phyloP scores from a whole-genome alignment of 2,329 filamentous ascomycete species.

The Hymenoscyphus scutula region DNA sequence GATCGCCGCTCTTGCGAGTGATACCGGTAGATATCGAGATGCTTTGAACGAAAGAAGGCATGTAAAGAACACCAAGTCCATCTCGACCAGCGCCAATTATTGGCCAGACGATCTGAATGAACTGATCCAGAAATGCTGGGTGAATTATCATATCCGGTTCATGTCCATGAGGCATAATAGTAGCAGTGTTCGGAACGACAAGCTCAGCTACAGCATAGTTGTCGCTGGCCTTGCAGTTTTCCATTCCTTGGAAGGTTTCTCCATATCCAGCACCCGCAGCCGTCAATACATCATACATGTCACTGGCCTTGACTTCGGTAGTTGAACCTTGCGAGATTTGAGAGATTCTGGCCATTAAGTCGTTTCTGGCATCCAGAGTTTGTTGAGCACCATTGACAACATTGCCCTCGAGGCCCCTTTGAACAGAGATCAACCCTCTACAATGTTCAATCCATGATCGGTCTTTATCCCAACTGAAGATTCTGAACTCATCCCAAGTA shows the following conservation, averaged over 20 bases:
- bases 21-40: slow-evolving; percentile 40
- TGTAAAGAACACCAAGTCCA: slow-evolving; percentile 40
- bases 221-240: slow-evolving; percentile 43
- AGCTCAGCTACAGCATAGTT: slow-evolving; percentile 38
- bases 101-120: slow-evolving; percentile 43
- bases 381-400: slow-evolving; percentile 24
- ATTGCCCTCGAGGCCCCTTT: slow-evolving; percentile 20
- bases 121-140: slow-evolving; percentile 46
- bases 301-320: slow-evolving; percentile 33
- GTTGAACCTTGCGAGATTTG: slow-evolving; percentile 34
- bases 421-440: slow-evolving; percentile 26
- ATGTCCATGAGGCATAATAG: slow-evolving; percentile 45
- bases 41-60: slow-evolving; percentile 43
- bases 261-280: slow-evolving; percentile 51
- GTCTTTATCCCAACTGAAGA: slow-evolving; percentile 51
- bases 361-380: slow-evolving; percentile 19
- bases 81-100: slow-evolving; percentile 39
- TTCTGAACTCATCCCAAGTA: slow-evolving; percentile 54
- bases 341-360: slow-evolving; percentile 35
- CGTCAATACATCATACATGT: slow-evolving; percentile 47
- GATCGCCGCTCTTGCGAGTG: slow-evolving; percentile 34
- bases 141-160: slow-evolving; percentile 47
- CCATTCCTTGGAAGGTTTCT: slow-evolving; percentile 49
- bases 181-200: slow-evolving; percentile 43
- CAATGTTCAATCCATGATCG: slow-evolving; percentile 52